phyloP scores from a whole-genome alignment of 495 filamentous ascomycete species.

The Lasiosphaeria ovina region DNA sequence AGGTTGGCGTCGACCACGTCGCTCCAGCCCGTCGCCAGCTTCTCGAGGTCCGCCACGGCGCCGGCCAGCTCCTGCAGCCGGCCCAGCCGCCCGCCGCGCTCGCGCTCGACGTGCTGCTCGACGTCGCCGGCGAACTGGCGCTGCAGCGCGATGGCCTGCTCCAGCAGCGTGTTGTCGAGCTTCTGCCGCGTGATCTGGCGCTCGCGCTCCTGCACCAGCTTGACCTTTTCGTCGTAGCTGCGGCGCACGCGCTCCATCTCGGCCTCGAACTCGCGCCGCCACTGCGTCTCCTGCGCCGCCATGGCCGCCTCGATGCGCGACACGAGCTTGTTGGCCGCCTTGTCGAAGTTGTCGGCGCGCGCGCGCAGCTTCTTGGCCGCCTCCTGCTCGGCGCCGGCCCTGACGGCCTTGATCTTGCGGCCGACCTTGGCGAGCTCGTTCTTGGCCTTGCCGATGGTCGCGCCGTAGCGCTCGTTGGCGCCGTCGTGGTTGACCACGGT shows the following conservation, averaged over 20 bases:
- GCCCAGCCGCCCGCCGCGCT: constrained; percentile 82
- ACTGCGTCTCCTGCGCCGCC: constrained; percentile 69
- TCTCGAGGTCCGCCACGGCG: constrained; percentile 76
- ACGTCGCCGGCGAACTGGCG: constrained; percentile 76
- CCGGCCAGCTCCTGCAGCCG: constrained; percentile 77
- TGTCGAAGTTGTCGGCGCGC: constrained; percentile 56
- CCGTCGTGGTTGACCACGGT: constrained; percentile 84
- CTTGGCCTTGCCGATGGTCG: constrained; percentile 79
- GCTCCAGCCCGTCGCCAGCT: constrained; percentile 80
- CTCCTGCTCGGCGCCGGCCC: constrained; percentile 59
- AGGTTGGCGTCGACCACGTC: constrained; percentile 84
- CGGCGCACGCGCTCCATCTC: constrained; percentile 75
- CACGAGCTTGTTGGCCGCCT: constrained; percentile 66
- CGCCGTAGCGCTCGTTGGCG: constrained; percentile 65
- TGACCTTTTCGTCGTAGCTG: constrained; percentile 75
- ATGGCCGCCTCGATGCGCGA: constrained; percentile 72
- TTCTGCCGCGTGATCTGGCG: constrained; percentile 75
- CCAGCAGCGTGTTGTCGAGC: constrained; percentile 77
- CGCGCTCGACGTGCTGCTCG: constrained; percentile 77
- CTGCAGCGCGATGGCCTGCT: constrained; percentile 87
- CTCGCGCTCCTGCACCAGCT: constrained; percentile 70
- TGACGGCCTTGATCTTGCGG: constrained; percentile 68
- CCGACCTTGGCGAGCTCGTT: constrained; percentile 74
- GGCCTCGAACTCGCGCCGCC: constrained; percentile 82
- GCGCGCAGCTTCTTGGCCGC: constrained; percentile 74